Conservation (phyloP, 164 flowering plant genomes). For the grape (Vitis vinifera) region ASM3070453v1 NC_081811.1:4038001-4038500, state of each 20-base stretch:
- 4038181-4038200: conserved; percentile 70
- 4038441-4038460: neutral
- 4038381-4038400: conserved; percentile 1
- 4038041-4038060: neutral
- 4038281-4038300: conserved; percentile 61
- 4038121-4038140: conserved; percentile 28
- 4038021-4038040: neutral
- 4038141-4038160: conserved; percentile 65
- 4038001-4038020: neutral
- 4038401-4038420: conserved; percentile 4
- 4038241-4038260: conserved; percentile 60
- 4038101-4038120: conserved; percentile 16
- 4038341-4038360: neutral
- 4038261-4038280: conserved; percentile 56
- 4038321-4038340: neutral
- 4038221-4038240: conserved; percentile 66
- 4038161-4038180: conserved; percentile 53
- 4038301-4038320: conserved; percentile 3
- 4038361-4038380: neutral
- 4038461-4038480: neutral
- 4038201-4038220: conserved; percentile 62
- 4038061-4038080: neutral
- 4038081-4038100: conserved; percentile 35
- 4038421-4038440: conserved; percentile 4
- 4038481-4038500: neutral